Evolutionary conservation across 202 grass and related monocot species (phyloP).

Genomic region (Panicum virgatum): DNA sequence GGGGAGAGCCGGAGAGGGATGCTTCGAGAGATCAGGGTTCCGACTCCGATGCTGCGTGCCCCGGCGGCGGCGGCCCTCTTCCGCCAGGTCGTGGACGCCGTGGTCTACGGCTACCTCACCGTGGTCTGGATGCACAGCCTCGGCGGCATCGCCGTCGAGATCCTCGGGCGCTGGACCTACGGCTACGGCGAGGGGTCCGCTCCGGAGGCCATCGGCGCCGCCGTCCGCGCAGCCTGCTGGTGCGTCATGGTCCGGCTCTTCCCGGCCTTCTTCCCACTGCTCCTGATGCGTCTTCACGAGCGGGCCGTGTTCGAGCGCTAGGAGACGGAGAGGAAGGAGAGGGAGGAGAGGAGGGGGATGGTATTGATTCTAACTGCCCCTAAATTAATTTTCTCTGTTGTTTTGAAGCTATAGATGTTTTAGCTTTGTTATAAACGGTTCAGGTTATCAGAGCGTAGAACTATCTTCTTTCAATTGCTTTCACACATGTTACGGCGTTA

Average conservation of each 20-base stretch:
- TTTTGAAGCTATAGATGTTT: background rate
- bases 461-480: background rate
- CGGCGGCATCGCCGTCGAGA: background rate
- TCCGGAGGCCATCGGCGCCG: background rate
- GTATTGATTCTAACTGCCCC: background rate
- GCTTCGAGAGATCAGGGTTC: no score
- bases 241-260: background rate
- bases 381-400: background rate
- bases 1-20: no score
- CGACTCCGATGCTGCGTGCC: no score
- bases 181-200: slow-evolving; percentile 3
- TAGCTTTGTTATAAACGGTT: background rate
- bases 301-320: background rate
- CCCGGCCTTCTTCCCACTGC: background rate
- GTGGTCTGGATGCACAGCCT: background rate
- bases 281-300: background rate
- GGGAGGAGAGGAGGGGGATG: background rate
- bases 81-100: background rate
- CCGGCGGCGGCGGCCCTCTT: no score
- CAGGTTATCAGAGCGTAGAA: background rate
- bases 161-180: slow-evolving; percentile 8
- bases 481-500: background rate
- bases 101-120: background rate
- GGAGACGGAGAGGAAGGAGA: background rate
- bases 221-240: background rate